Conservation (phyloP, 345 rosid genomes). For the Syzygium jambos region DNA sequence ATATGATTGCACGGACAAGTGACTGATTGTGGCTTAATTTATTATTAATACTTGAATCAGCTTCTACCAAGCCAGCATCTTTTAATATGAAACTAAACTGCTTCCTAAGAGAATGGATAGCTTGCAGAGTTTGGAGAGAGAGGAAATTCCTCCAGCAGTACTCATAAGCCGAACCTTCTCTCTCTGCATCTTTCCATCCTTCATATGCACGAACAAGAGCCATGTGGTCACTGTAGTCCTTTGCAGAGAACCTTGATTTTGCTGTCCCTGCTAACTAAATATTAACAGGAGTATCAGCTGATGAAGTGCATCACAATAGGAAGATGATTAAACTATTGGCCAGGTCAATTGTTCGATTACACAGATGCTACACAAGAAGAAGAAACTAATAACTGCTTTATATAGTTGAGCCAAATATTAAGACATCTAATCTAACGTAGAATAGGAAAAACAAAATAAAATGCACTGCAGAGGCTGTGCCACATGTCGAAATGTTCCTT, state of each 20-base stretch:
- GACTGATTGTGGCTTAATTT: constrained; percentile 85
- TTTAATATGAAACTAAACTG: constrained; percentile 79
- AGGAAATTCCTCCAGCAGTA: constrained; percentile 98
- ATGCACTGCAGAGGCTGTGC: neutral
- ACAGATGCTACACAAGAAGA: neutral
- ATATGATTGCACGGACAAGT: constrained; percentile 87
- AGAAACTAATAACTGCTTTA: neutral
- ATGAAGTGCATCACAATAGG: neutral
- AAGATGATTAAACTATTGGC: neutral
- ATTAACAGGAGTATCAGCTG: constrained; percentile 1
- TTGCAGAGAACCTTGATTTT: constrained; percentile 91
- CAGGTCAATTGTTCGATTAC: neutral
- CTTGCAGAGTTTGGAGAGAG: constrained; percentile 93
- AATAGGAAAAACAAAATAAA: neutral
- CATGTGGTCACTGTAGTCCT: constrained; percentile 99
- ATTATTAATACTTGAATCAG: constrained; percentile 53
- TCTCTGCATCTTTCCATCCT: constrained; percentile 98
- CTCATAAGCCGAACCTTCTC: constrained; percentile 92
- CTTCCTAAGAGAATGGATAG: constrained; percentile 87
- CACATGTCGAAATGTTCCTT: neutral
- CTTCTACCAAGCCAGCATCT: constrained; percentile 75
- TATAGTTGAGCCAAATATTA: neutral
- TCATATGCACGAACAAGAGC: constrained; percentile 98
- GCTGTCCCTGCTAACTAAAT: constrained; percentile 88
- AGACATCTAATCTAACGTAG: neutral